Percentiles rank a stretch among this genome's conserved stretches.
Conservation (phyloP, 2,329 filamentous ascomycete species). For the Clonostachys rosea region DNA sequence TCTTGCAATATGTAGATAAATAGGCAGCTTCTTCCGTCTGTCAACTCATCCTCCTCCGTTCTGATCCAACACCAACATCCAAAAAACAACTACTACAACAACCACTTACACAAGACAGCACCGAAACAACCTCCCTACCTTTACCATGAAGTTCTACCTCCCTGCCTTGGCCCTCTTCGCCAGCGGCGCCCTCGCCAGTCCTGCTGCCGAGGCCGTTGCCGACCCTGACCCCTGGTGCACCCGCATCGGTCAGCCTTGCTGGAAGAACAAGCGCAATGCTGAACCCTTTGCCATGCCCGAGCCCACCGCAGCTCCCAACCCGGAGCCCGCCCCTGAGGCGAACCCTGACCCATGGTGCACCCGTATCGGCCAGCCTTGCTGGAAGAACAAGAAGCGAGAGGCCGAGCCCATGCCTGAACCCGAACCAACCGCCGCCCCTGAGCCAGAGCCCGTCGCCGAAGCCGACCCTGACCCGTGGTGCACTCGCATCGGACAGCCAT, state of each 20-base stretch:
- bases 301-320: not conserved
- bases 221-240: conserved; percentile 11
- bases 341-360: conserved; percentile 15
- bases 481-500: conserved; percentile 29
- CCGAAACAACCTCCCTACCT: too few relatives aligned
- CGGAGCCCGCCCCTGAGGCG: conserved; percentile 6
- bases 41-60: too few relatives aligned
- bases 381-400: not conserved
- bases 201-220: conserved; percentile 9
- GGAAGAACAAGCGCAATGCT: not conserved
- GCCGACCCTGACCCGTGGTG: conserved; percentile 22
- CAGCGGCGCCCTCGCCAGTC: not conserved
- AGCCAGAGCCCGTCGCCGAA: conserved; percentile 12
- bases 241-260: conserved; percentile 9
- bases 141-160: conserved; percentile 2
- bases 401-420: not conserved
- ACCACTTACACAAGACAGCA: too few relatives aligned
- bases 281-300: not conserved
- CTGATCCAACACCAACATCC: too few relatives aligned
- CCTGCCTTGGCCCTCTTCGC: conserved; percentile 1
- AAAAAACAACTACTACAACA: too few relatives aligned
- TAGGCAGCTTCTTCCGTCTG: too few relatives aligned
- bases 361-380: conserved; percentile 9
- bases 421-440: conserved; percentile 15
- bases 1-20: too few relatives aligned